Conservation (phyloP, 192 early-diverging fungal genomes). For the Diversispora epigaea region DNA sequence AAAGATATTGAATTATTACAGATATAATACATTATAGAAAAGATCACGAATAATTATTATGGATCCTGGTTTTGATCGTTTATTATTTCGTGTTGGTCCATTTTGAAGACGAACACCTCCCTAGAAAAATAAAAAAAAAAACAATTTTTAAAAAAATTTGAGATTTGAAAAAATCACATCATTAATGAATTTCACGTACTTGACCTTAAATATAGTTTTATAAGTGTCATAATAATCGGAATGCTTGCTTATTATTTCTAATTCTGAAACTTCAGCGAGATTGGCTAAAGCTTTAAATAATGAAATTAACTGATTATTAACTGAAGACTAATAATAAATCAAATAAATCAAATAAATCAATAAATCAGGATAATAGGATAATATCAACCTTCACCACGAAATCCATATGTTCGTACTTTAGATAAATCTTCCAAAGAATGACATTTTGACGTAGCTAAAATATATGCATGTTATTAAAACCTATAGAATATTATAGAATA, state of each 20-base stretch:
- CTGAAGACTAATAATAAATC: neutral
- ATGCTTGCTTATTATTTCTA: slow-evolving; percentile 58
- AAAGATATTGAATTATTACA: neutral
- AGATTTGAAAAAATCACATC: neutral
- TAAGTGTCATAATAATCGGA: slow-evolving; percentile 38
- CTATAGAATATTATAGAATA: neutral
- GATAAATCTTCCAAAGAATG: slow-evolving; percentile 44
- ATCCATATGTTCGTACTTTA: slow-evolving; percentile 55
- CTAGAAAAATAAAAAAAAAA: slow-evolving; percentile 33
- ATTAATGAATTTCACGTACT: neutral
- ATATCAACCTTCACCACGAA: slow-evolving; percentile 65
- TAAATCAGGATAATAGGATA: neutral
- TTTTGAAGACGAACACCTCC: slow-evolving; percentile 49
- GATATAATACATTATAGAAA: slow-evolving; percentile 61
- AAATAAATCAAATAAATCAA: neutral
- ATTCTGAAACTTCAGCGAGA: slow-evolving; percentile 43
- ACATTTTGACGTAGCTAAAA: slow-evolving; percentile 60
- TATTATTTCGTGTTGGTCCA: slow-evolving; percentile 40
- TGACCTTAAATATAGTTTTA: slow-evolving; percentile 43
- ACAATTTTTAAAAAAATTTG: neutral
- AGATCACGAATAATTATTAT: slow-evolving; percentile 61
- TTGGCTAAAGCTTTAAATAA: slow-evolving; percentile 46
- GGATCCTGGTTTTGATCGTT: slow-evolving; percentile 51
- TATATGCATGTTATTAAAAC: neutral
- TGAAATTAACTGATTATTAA: neutral